Evolutionary conservation across 768 basidiomycete genomes (phyloP).

Genomic region (Phaffia australis): DNA sequence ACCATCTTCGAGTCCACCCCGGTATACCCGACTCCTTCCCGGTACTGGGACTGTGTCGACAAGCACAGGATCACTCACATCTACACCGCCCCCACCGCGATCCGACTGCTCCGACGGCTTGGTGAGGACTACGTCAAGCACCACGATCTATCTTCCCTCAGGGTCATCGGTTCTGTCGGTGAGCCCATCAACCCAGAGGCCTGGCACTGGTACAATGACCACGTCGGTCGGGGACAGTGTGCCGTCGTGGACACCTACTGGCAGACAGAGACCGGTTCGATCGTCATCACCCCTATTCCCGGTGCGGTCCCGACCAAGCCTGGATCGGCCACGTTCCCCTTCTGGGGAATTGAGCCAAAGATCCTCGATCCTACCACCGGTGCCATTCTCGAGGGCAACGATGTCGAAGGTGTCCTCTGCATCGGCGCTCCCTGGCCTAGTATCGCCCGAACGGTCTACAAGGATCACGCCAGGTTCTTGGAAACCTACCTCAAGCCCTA

Average conservation of each 20-base stretch:
- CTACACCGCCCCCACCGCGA: conserved; percentile 55
- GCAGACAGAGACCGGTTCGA: conserved; percentile 97
- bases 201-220: conserved; percentile 98
- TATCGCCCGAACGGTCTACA: conserved; percentile 82
- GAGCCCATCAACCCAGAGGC: conserved; percentile 99
- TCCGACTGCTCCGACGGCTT: conserved; percentile 74
- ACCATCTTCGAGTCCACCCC: conserved; percentile 91
- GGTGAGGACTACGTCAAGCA: conserved; percentile 75
- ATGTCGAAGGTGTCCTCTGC: conserved; percentile 81
- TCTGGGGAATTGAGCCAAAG: conserved; percentile 85
- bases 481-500: conserved; percentile 60
- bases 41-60: conserved; percentile 94
- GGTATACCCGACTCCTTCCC: conserved; percentile 86
- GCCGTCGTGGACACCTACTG: conserved; percentile 92
- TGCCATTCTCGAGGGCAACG: conserved; percentile 59
- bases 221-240: conserved; percentile 76
- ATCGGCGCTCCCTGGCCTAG: conserved; percentile 87
- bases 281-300: conserved; percentile 88
- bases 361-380: conserved; percentile 73
- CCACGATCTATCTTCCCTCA: conserved; percentile 67
- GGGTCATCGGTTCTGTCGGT: conserved; percentile 84
- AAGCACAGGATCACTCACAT: conserved; percentile 91
- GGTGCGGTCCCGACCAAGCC: conserved; percentile 94
- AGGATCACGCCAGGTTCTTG: conserved; percentile 77
- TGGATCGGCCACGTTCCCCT: conserved; percentile 91